Evolutionary conservation across 495 filamentous ascomycete genomes (phyloP).

Genomic region (Xylona heveae): DNA sequence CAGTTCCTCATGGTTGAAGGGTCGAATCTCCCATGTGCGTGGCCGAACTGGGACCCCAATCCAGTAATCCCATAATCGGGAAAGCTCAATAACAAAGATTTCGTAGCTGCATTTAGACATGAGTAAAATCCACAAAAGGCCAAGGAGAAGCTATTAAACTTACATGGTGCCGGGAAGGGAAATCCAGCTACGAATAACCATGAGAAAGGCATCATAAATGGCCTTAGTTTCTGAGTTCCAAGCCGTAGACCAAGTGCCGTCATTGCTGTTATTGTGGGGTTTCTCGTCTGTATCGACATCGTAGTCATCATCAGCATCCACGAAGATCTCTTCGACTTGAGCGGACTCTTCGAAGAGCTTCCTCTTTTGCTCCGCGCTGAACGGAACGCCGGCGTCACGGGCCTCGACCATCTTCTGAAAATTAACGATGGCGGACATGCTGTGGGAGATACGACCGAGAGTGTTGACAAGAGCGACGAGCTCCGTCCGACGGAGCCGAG

Average conservation of each 20-base stretch:
- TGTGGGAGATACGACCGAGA: slow-evolving; percentile 63
- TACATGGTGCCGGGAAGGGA: slow-evolving; percentile 46
- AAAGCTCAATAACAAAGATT: slow-evolving; percentile 35
- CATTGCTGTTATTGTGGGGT: slow-evolving; percentile 4
- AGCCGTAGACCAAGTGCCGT: neutral
- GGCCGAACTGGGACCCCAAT: slow-evolving; percentile 56
- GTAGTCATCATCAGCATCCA: slow-evolving; percentile 21
- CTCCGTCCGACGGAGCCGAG: slow-evolving; percentile 66
- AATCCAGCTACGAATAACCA: slow-evolving; percentile 51
- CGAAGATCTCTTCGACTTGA: slow-evolving; percentile 16
- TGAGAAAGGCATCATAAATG: slow-evolving; percentile 31
- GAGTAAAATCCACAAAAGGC: neutral
- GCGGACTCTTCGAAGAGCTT: slow-evolving; percentile 17
- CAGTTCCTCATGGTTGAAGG: slow-evolving; percentile 37
- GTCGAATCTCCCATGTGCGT: slow-evolving; percentile 39
- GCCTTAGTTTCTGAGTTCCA: too few relatives aligned
- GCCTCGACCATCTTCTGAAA: slow-evolving; percentile 53
- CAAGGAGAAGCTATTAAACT: slow-evolving; percentile 18
- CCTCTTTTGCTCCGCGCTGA: slow-evolving; percentile 8
- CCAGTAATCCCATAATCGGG: slow-evolving; percentile 51
- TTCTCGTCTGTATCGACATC: slow-evolving; percentile 17
- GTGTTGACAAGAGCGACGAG: slow-evolving; percentile 90
- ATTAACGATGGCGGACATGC: slow-evolving; percentile 46
- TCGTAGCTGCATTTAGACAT: slow-evolving; percentile 24
- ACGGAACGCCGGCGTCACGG: slow-evolving; percentile 16